Conservation (phyloP, 805 yeast genomes). For the Pichia membranifaciens region DNA sequence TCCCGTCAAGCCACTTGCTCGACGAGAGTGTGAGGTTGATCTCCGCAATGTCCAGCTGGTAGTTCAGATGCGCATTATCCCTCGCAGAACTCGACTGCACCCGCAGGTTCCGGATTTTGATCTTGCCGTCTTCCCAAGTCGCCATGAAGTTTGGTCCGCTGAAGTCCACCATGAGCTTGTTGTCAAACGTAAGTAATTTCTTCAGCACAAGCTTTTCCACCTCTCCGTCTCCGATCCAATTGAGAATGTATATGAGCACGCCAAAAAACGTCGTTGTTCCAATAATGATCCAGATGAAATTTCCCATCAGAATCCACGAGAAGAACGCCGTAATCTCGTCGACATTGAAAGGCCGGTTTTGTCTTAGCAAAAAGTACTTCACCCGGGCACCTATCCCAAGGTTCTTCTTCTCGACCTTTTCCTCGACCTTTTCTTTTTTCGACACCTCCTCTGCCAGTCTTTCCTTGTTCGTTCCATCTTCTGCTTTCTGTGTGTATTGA, state of each 20-base stretch:
- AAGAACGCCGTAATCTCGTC: slow-evolving; percentile 51
- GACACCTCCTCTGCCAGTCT: too few species aligned
- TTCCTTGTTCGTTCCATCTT: too few species aligned
- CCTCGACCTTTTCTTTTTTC: too few species aligned
- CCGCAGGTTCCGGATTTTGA: slow-evolving; percentile 39
- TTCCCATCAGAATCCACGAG: slow-evolving; percentile 55
- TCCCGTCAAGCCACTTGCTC: slow-evolving; percentile 51
- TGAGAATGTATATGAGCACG: slow-evolving; percentile 39
- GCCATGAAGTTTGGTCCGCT: slow-evolving; percentile 35
- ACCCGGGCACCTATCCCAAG: slow-evolving; percentile 8
- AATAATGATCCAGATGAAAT: slow-evolving; percentile 46
- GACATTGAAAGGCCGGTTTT: slow-evolving; percentile 41
- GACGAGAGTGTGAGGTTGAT: slow-evolving; percentile 43
- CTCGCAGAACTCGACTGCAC: slow-evolving; percentile 8
- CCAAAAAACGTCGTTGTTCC: slow-evolving; percentile 56
- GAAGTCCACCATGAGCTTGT: slow-evolving; percentile 25
- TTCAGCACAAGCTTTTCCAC: slow-evolving; percentile 23
- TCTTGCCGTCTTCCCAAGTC: slow-evolving; percentile 44
- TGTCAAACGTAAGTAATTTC: slow-evolving; percentile 31
- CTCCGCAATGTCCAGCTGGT: slow-evolving; percentile 36
- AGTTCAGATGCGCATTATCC: slow-evolving; percentile 19
- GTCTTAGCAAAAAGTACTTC: slow-evolving; percentile 45
- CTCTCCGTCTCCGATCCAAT: slow-evolving; percentile 29
- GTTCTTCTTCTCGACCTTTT: background rate
- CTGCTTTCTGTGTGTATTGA: too few species aligned